Conservation (phyloP, 495 filamentous ascomycete species). For the Xylaria sp. region DNA sequence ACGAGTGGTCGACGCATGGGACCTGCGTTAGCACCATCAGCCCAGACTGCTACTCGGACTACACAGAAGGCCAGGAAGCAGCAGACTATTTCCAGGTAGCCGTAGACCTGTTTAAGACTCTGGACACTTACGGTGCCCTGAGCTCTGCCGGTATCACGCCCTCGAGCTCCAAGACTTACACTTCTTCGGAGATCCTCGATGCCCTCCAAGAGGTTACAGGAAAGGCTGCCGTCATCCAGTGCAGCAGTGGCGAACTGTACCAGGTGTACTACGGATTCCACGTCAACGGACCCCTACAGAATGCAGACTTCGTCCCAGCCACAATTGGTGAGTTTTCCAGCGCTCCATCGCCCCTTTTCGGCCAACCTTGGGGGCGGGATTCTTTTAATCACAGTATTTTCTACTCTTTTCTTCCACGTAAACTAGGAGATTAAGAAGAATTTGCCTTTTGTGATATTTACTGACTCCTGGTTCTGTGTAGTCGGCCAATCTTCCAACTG, state of each 20-base stretch:
- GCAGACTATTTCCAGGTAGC: constrained; percentile 62
- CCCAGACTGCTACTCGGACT: constrained; percentile 69
- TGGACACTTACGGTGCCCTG: constrained; percentile 60
- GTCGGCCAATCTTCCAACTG: constrained; percentile 64
- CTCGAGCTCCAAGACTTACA: constrained; percentile 64
- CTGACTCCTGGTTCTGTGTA: constrained; percentile 27
- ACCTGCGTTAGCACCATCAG: constrained; percentile 70
- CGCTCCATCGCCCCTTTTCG: not conserved
- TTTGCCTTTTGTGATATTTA: not conserved
- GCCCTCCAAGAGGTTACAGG: constrained; percentile 61
- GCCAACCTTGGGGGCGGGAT: not conserved
- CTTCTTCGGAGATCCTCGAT: constrained; percentile 62
- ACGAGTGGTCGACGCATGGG: constrained; percentile 85
- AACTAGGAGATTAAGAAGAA: not conserved
- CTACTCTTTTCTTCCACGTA: not conserved
- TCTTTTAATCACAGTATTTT: not conserved
- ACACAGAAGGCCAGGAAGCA: constrained; percentile 61
- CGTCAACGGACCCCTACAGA: constrained; percentile 71
- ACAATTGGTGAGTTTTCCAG: constrained; percentile 32
- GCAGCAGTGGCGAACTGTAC: constrained; percentile 65
- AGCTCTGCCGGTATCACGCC: constrained; percentile 67
- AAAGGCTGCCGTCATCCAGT: constrained; percentile 68
- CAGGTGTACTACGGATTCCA: constrained; percentile 84
- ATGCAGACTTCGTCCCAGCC: constrained; percentile 68
- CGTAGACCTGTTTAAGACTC: constrained; percentile 62